Evolutionary conservation across 805 yeast species (phyloP), one percentile per base, ranked within the genome.

Genomic region (Pichia rugopelliculosa): DNA sequence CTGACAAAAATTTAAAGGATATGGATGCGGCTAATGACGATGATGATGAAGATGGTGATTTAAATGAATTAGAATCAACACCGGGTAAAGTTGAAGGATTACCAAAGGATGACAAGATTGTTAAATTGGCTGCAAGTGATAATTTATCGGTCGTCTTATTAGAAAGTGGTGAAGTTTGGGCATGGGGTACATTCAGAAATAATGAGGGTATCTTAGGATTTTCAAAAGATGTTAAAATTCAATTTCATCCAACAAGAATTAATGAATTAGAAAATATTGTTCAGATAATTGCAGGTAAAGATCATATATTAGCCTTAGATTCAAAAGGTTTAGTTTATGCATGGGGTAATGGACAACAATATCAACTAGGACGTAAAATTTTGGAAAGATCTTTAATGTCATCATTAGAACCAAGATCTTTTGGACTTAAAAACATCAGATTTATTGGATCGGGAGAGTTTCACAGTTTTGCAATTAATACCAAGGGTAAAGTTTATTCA

Each of bases 141-240:
- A 91, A 89, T 59, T 69, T 91, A 51, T 85, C 96, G 37, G 90
- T 91, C 17, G 87, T 81, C 2, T 67, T 93, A 49, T 76, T 82
- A 36, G 83, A 78, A 41, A 81, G 79, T 46, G 98, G 99, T 34
- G 87, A 85, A 36, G 89, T 95, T 10, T 93, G 82, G 65, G 95
- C 97, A 0, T 93, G 99, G 98, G 99, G 99, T 36, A 87, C 96
- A 20, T 93, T 93, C 70, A 83, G 93, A 68, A 82, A 89, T 62
- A 87, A 87, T 57, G 98, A 93, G 67, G 99, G 99, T 46, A 72
- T 83, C 37, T 74, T 91, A 48, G 96, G 96, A 3, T 93, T 87
- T 67, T 76, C 78, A 54, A 80, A 80, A 51, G 75, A 78, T 43
- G 75, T 79, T 36, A 66, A 72, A 52, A 66, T 80, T 42, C 98